These are phyloP conservation scores for Quillaja saponaria DNA, from an alignment of 306 rosid genomes.

Conservation along the genomic window DNA sequence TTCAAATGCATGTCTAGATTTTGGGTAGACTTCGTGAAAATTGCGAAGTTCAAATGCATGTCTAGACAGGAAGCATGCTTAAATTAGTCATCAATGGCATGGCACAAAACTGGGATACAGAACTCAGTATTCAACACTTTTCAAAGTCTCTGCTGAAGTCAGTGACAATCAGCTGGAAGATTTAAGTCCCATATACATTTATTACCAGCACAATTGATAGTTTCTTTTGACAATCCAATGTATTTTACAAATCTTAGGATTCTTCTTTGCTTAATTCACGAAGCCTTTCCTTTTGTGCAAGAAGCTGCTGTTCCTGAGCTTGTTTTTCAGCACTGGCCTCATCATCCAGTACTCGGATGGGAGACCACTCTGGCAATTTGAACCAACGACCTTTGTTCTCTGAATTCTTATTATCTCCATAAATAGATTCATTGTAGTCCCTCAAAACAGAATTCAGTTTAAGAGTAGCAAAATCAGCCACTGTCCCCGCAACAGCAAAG, in stretches of 20 bases:
- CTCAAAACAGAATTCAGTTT: slow-evolving; percentile 45
- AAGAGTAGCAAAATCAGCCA: slow-evolving; percentile 54
- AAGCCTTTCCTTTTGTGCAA: slow-evolving; percentile 58
- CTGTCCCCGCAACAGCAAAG: slow-evolving; percentile 72
- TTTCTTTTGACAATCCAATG: not conserved
- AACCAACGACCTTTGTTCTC: slow-evolving; percentile 55
- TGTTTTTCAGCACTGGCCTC: slow-evolving; percentile 76
- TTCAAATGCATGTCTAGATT: too few species aligned
- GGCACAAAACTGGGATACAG: not conserved
- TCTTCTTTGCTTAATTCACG: slow-evolving; percentile 61
- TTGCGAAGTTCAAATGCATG: too few species aligned
- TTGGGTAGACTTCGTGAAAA: too few species aligned
- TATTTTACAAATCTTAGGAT: slow-evolving; percentile 35
- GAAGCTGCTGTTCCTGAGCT: slow-evolving; percentile 65
- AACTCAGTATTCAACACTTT: not conserved
- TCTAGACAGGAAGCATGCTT: not conserved
- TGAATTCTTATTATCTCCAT: slow-evolving; percentile 29
- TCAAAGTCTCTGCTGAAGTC: not conserved
- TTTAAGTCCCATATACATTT: not conserved
- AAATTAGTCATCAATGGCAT: not conserved
- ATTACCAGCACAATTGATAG: not conserved
- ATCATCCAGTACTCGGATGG: slow-evolving; percentile 75
- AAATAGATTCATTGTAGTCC: slow-evolving; percentile 45
- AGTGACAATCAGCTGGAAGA: not conserved
- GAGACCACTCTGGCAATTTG: slow-evolving; percentile 88